Base-by-base conservation (phyloP, 768 basidiomycete species). In the Amanita molliuscula region DNA sequence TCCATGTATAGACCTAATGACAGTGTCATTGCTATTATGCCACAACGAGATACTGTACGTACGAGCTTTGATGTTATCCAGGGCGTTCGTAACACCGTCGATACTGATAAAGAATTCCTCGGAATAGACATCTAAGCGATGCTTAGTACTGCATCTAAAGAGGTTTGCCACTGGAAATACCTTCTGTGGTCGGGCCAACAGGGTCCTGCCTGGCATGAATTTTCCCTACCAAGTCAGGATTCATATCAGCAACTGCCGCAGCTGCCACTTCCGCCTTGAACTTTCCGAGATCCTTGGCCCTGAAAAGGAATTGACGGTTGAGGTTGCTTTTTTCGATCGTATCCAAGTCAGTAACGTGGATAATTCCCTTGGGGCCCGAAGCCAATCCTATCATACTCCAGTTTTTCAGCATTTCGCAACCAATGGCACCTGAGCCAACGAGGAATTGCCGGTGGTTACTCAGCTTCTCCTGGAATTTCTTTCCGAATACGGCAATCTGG, bases 391-490 rank as follows among this genome's bases (percentile, higher is more conserved):
- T 95, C 91, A 98, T 88, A 56, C 89, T 88, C 96, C 96, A 99
- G 67, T 98, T 99, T 75, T 99, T 99, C 59, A 99, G 70, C 96
- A 98, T 98, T 70, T 99, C 96, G 62, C 96, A 99, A 16, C 96
- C 96, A 63, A 99, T 98, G 31, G 96, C 96, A 40, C 96, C 96
- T n/a, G 95, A 83, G 7, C 96, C 96, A 50, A 99, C 96, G 40
- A 99, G 77, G 78, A 99, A 99, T 60, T 98, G 89, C 23, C 88
- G 79, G 62, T 91, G 81, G 61, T 87, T 85, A 36, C 80, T 77
- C 53, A 99, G 84, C 72, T 89, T 96, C 35, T 85, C 76, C 57
- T 99, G 96, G 81, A 98, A 98, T 1, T 68, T 61, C 65, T 82
- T 88, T 5, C 96, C 96, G 60, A 99, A 97, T 8, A 99, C 93